Percentiles rank a stretch among this genome's conserved stretches.
These are phyloP conservation scores for Excoecaria agallocha DNA, from an alignment of 345 rosid genomes.

Conservation along the genomic window DNA sequence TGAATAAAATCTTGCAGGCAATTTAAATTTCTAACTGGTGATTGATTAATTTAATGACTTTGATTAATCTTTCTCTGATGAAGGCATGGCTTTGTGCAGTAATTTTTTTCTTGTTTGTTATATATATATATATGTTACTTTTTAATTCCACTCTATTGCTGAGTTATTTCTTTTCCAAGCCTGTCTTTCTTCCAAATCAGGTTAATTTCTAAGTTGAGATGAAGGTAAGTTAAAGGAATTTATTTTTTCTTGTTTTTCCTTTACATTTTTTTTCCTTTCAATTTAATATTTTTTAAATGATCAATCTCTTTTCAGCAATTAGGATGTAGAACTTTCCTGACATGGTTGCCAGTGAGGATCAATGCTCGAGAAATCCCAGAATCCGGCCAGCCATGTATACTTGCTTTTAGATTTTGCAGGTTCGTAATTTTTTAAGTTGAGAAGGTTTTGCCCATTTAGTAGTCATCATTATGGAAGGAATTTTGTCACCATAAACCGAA, in stretches of 20 bases:
- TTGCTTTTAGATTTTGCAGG: constrained; percentile 2
- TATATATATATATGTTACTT: background rate
- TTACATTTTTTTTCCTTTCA: background rate
- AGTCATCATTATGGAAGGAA: background rate
- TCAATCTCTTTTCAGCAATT: background rate
- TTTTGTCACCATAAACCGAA: background rate
- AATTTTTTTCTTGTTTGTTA: background rate
- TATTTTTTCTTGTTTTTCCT: background rate
- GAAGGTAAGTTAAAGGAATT: background rate
- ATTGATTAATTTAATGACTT: background rate
- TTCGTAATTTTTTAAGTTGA: constrained; percentile 2
- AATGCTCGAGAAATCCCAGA: background rate
- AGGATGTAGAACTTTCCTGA: background rate
- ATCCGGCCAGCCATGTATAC: background rate
- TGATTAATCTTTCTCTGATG: background rate
- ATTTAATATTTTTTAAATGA: background rate
- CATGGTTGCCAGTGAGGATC: background rate
- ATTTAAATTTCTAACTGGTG: background rate
- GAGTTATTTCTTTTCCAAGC: background rate
- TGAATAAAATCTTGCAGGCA: background rate
- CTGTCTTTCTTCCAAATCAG: background rate
- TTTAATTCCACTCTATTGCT: background rate
- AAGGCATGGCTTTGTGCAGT: background rate
- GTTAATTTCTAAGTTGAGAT: background rate
- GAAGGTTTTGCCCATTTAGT: background rate